Conservation (phyloP, 1,284 basidiomycete genomes). For the Tetrapyrgos nigripes region DNA sequence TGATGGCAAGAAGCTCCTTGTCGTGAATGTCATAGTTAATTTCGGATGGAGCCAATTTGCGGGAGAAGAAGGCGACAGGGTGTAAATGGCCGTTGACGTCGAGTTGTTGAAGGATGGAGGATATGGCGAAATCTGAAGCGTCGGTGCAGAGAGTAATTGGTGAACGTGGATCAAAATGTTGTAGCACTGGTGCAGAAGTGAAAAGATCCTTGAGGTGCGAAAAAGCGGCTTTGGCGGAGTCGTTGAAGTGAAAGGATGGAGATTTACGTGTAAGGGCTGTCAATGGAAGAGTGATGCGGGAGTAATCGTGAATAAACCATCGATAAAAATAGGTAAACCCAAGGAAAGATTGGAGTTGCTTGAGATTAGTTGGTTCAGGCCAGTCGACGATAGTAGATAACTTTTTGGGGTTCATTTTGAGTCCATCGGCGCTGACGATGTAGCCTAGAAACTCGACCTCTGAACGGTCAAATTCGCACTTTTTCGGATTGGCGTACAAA, state of each 20-base stretch:
- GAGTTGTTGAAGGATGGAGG: slow-evolving; percentile 17
- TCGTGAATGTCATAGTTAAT: too few relatives aligned
- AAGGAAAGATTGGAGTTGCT: slow-evolving; percentile 32
- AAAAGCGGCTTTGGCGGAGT: too few relatives aligned
- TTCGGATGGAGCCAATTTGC: too few relatives aligned
- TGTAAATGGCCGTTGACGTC: slow-evolving; percentile 27
- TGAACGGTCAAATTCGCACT: slow-evolving; percentile 47
- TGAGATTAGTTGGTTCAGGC: slow-evolving; percentile 24
- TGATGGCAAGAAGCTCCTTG: too few relatives aligned
- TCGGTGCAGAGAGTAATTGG: slow-evolving; percentile 37
- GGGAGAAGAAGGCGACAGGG: slow-evolving; percentile 39
- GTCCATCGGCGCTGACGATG: too few relatives aligned
- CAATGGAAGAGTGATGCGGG: too few relatives aligned
- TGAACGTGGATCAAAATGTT: slow-evolving; percentile 28
- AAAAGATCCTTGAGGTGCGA: too few relatives aligned
- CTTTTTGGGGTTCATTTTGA: slow-evolving; percentile 47
- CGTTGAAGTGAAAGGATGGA: too few relatives aligned
- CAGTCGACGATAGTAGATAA: slow-evolving; percentile 33
- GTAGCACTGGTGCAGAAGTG: slow-evolving; percentile 15
- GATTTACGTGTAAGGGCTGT: too few relatives aligned
- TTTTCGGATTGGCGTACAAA: slow-evolving; percentile 42
- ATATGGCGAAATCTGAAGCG: slow-evolving; percentile 21
- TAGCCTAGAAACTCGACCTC: too few relatives aligned
- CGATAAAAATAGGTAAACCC: slow-evolving; percentile 41
- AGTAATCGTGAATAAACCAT: slow-evolving; percentile 23